phyloP scores from a whole-genome alignment of 192 early-diverging fungal genomes.

The Rhizoclosmatium globosum region DNA sequence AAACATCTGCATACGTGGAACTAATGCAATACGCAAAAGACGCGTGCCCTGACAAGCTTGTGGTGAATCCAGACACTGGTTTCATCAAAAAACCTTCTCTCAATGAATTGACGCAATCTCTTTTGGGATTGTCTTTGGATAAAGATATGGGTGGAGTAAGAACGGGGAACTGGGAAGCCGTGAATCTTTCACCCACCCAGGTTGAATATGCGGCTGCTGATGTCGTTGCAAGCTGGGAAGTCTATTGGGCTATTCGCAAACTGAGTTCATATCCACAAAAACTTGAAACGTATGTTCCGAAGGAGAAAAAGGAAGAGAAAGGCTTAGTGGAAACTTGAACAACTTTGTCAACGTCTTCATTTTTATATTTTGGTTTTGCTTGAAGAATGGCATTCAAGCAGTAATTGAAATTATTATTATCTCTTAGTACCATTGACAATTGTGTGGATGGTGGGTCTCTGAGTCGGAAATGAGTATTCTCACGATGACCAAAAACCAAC shows the following conservation, averaged over 20 bases:
- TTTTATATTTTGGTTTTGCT: too few relatives aligned
- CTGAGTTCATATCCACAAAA: not conserved
- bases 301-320: too few relatives aligned
- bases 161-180: not conserved
- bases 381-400: too few relatives aligned
- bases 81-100: not conserved
- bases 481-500: too few relatives aligned
- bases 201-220: slow-evolving; percentile 6
- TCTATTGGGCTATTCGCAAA: not conserved
- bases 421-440: too few relatives aligned
- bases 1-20: not conserved
- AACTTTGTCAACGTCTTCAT: too few relatives aligned
- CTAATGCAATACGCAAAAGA: slow-evolving; percentile 7
- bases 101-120: not conserved
- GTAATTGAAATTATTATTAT: not conserved
- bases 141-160: not conserved
- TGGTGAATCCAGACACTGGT: not conserved
- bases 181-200: not conserved
- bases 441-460: too few relatives aligned
- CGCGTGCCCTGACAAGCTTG: not conserved
- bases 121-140: not conserved
- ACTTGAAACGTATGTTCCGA: too few relatives aligned
- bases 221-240: not conserved
- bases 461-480: too few relatives aligned
- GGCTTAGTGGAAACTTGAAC: too few relatives aligned